These are phyloP conservation scores for Penicillium nordicum DNA, from an alignment of 2,329 filamentous ascomycete species.

Conservation along the genomic window DNA sequence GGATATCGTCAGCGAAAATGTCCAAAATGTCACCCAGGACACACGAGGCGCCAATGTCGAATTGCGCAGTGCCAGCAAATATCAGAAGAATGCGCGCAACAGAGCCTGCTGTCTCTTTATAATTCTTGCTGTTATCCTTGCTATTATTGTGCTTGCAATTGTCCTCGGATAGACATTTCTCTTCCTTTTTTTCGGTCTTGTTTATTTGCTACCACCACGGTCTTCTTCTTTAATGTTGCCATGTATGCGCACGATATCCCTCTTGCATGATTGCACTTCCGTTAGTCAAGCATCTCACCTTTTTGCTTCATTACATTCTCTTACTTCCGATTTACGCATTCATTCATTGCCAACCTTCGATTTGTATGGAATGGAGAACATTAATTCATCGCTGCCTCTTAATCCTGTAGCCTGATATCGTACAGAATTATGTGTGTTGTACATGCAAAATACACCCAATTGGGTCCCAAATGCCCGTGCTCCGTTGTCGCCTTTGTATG, in stretches of 20 bases:
- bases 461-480: conserved; percentile 21
- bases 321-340: conserved; percentile 9
- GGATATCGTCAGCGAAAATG: conserved; percentile 82
- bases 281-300: conserved; percentile 7
- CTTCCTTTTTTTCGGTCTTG: conserved; percentile 10
- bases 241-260: conserved; percentile 35
- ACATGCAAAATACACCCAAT: conserved; percentile 35
- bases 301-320: conserved; percentile 7
- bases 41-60: conserved; percentile 83
- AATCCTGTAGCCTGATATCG: conserved; percentile 27
- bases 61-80: conserved; percentile 77
- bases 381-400: conserved; percentile 20
- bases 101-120: conserved; percentile 91
- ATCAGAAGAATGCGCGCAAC: conserved; percentile 92
- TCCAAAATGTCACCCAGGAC: conserved; percentile 75
- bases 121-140: conserved; percentile 82
- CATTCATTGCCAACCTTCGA: neutral
- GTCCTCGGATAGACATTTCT: conserved; percentile 60
- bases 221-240: conserved; percentile 9
- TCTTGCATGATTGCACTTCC: conserved; percentile 21
- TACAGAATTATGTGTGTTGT: conserved; percentile 33
- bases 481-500: conserved; percentile 28
- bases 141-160: conserved; percentile 84
- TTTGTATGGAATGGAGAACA: conserved; percentile 27
- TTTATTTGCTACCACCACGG: conserved; percentile 7